Conservation (phyloP, 2,329 filamentous ascomycete genomes). For the Claviceps pusilla region DNA sequence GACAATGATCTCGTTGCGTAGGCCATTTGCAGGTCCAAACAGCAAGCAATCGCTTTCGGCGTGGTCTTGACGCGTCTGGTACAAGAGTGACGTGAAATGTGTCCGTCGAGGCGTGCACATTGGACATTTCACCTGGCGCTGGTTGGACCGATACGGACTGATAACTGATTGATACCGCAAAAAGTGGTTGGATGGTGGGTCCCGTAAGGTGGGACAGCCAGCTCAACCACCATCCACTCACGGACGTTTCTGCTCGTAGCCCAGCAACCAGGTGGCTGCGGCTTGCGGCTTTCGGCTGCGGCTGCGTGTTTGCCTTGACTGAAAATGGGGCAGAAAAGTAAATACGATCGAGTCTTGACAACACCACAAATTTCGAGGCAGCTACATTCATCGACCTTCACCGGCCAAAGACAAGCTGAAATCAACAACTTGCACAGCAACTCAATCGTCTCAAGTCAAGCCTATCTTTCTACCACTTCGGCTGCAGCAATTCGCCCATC, state of each 20-base stretch:
- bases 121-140: neutral
- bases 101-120: neutral
- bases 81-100: neutral
- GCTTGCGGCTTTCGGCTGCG: slow-evolving; percentile 9
- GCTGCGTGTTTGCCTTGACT: slow-evolving; percentile 9
- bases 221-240: slow-evolving; percentile 8
- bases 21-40: slow-evolving; percentile 29
- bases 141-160: no score
- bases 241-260: slow-evolving; percentile 9
- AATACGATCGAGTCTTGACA: slow-evolving; percentile 16
- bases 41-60: neutral
- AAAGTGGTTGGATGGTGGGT: neutral
- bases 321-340: slow-evolving; percentile 14
- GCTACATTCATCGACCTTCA: neutral
- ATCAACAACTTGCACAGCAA: neutral
- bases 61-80: neutral
- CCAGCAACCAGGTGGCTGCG: slow-evolving; percentile 15
- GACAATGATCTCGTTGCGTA: slow-evolving; percentile 43
- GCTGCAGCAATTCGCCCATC: neutral
- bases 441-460: neutral
- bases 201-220: slow-evolving; percentile 14
- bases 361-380: slow-evolving; percentile 10
- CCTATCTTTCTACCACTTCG: neutral
- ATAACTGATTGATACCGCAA: neutral
- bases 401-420: slow-evolving; percentile 3